Conservation (phyloP, 768 basidiomycete species). For the Podaxis rugospora region DNA sequence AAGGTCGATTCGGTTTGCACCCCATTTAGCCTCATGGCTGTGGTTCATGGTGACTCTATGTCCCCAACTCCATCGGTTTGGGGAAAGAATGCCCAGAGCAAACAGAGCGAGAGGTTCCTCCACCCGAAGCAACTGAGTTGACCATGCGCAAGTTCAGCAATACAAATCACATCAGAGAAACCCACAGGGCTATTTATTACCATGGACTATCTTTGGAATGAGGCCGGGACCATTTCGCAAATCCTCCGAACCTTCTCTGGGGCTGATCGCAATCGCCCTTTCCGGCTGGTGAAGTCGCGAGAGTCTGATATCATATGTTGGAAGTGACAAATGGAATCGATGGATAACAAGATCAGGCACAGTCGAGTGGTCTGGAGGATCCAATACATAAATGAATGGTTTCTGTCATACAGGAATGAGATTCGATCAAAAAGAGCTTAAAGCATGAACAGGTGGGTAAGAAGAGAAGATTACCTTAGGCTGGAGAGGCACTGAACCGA, state of each 20-base stretch:
- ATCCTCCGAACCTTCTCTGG: background rate
- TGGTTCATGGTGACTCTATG: background rate
- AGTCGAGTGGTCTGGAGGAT: background rate
- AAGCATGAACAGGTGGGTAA: background rate
- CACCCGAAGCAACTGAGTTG: background rate
- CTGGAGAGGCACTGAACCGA: background rate
- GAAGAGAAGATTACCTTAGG: background rate
- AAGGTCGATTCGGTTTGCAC: slow-evolving; percentile 2
- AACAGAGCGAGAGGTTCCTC: background rate
- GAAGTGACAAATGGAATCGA: background rate
- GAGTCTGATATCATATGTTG: background rate
- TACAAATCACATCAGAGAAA: background rate
- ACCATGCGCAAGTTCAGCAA: background rate
- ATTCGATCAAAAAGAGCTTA: background rate
- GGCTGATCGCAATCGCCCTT: background rate
- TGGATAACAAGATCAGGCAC: slow-evolving; percentile 4
- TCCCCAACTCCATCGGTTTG: background rate
- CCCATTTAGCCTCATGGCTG: slow-evolving; percentile 9
- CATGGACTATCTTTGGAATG: slow-evolving; percentile 7
- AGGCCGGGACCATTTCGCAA: background rate
- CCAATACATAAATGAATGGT: background rate
- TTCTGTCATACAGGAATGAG: background rate
- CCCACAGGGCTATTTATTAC: background rate
- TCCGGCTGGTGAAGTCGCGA: background rate
- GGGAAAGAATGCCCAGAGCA: background rate